Base-by-base conservation (phyloP, 2,329 filamentous ascomycete species). In the Cladosporium cucumerinum region DNA sequence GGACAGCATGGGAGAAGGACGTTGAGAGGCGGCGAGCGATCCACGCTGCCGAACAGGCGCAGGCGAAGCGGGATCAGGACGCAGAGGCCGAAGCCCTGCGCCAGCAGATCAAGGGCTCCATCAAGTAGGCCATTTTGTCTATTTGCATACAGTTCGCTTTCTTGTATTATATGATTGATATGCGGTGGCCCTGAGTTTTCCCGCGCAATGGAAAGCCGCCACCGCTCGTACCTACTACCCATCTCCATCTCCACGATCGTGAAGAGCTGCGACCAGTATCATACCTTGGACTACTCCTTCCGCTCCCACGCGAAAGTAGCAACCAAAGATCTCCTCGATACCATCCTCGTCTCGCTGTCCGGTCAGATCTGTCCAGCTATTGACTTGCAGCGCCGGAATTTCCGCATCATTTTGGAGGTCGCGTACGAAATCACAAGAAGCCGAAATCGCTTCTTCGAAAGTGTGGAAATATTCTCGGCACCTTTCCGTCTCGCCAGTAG, bases 1-100 rank as follows among this genome's bases (percentile, higher is more conserved):
- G 76, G 76, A 71, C 71, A 7, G 76, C 70, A 10, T 74, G 72
- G 72, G 75, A 78, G 66, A 66, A 75, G 59, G 74, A 77, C 23
- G 69, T 65, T 3, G 70, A 70, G 52, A 69, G 67, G 65, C 66
- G 69, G 49, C 66, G 70, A 30, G 61, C 70, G 48, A 64, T 67
- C 21, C 71, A 70, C 28, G 66, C 72, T 5, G 67, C 67, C 52
- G 67, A 70, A 46, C 67, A 74, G 65, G 63, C 75, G 34, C 74
- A 75, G 34, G 69, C 73, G 32, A 70, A 72, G 66, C 72, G 68
- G 60, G 69, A 68, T 3, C 72, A 69, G 34, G 70, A 70, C 5
- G 67, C 66, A 21, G 74, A 71, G 48, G 72, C 69, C 5, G 72
- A 75, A 62, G 70, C 70, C 57, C 67, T 70, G 63, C 71, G 66